Base-by-base conservation (phyloP, 805 yeast species). In the Lipomyces yamadae region DNA sequence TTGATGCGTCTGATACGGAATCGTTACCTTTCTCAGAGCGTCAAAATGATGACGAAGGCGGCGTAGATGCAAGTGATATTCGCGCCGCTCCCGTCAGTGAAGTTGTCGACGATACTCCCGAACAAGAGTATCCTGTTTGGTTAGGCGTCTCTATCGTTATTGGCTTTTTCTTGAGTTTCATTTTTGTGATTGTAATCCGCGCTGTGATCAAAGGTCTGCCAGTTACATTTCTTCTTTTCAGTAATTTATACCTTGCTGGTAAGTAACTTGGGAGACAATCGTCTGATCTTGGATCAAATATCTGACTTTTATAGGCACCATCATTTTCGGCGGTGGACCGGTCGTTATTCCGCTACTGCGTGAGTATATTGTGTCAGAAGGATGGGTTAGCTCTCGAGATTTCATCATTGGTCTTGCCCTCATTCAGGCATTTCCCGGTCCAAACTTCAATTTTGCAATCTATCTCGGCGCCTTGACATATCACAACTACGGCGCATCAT, bases 301-400 rank as follows among this genome's bases (percentile, higher is more conserved):
- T 42, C 48, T 42, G n/a, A 42, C 10, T 1, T 3, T 15, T 15
- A 10, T 13, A 58, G 69, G 68, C 13, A 67, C 70, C 2, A 66
- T 67, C 48, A 67, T 67, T 4, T 67, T 67, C 32, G 70, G 70
- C 11, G 69, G 70, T 4, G 70, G 70, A 7, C 69, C 70, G 1
- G 69, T 67, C 24, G 69, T 67, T 30, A 67, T 67, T 62, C 69
- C 70, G 3, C 59, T 67, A 29, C 56, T 67, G 33, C 70, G 70
- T 6, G 63, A 66, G 34, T 67, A 67, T 37, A 67, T 60, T 34
- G 70, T 67, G 6, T n/a, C 63, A 3, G 66, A 66, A 39, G 68
- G 70, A 18, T 64, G 70, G 70, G 70, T 67, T 2, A 30, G 62
- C n/a, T 29, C 63, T 15, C 65, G 70, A 30, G 70, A 67, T 62